These are phyloP conservation scores for Bimuria novae-zelandiae DNA, from an alignment of 2,329 filamentous ascomycete species.

Conservation along the genomic window DNA sequence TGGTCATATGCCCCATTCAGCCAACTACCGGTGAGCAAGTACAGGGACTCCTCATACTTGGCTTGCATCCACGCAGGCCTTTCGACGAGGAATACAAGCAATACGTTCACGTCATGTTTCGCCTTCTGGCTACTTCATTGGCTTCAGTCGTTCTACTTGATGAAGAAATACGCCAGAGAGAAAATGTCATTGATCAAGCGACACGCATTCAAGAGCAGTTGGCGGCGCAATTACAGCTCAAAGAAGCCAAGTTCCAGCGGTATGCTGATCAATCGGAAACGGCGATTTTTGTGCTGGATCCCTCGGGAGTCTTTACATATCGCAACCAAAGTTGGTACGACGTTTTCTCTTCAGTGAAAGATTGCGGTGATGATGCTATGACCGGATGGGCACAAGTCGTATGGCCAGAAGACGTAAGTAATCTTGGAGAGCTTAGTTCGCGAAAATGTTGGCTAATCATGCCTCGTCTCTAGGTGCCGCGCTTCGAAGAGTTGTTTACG, in stretches of 20 bases:
- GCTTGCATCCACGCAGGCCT: constrained; percentile 45
- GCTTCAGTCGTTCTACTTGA: constrained; percentile 48
- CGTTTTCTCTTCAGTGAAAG: constrained; percentile 34
- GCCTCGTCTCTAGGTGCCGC: constrained; percentile 10
- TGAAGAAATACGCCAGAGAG: constrained; percentile 43
- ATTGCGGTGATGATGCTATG: constrained; percentile 19
- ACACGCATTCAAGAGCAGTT: constrained; percentile 34
- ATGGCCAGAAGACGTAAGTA: constrained; percentile 34
- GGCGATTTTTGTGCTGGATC: constrained; percentile 45
- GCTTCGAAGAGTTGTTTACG: constrained; percentile 30
- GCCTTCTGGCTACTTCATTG: constrained; percentile 46
- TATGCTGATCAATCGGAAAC: constrained; percentile 43
- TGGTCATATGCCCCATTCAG: constrained; percentile 44
- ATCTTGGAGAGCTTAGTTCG: too few relatives aligned
- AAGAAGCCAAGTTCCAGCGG: constrained; percentile 36
- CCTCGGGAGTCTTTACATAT: constrained; percentile 41
- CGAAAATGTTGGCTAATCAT: not conserved
- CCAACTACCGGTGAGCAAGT: constrained; percentile 41
- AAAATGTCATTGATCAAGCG: constrained; percentile 36
- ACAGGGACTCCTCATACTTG: constrained; percentile 48
- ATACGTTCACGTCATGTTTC: constrained; percentile 41
- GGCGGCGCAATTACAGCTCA: constrained; percentile 35
- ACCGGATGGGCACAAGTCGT: constrained; percentile 24
- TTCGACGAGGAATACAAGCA: constrained; percentile 48
- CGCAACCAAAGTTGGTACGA: constrained; percentile 47